Base-by-base conservation (phyloP, 163 green algal genomes). In the Scenedesmus sp. region DNA sequence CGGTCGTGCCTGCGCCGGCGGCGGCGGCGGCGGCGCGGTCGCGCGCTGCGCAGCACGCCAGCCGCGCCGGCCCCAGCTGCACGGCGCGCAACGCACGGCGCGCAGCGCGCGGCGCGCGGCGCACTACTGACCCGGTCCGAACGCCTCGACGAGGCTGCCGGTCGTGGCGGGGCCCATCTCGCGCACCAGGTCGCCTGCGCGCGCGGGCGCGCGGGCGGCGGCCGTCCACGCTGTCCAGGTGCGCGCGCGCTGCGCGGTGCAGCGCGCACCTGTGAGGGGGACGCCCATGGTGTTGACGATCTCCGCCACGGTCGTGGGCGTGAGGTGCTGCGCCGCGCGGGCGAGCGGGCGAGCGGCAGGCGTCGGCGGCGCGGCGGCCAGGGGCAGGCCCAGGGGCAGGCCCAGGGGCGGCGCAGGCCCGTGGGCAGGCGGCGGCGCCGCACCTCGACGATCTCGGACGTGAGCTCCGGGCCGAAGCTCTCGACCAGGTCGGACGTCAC, bases 361-460 rank as follows among this genome's bases (percentile, higher is more conserved):
- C 50, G 24, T 6, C 39, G 50, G 20, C 7, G 20, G 20, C 50
- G 50, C 50, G 20, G 18, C 50, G 18, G 50, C 5, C 18, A 3
- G 58, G 13, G 9, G 17, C 20, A 42, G 31, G 31, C 24, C 22
- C 31, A 54, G 60, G 14, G 29, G 29, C 24, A 54, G 2, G 31
- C 36, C 0, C 57, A 71, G 39, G 39, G 70, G 56, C 70, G 67
- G 14, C 10, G 26, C 1, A 44, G 44, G 17, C 42, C 24, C 26
- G 58, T 4, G 11, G 17, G 17, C 17, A 18, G 26, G 11, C 44
- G 26, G 24, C 13, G 29, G 24, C 5, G 31, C 60, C 63, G 44
- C 60, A 81, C 81, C 33, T 73, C 5, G n/a, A 86, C 75, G 57
- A 86, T 81, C 0, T 70, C 54, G 39, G 81, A 63, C 10, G 75